These are phyloP conservation scores for Tetracladium maxilliforme DNA, from an alignment of 2,329 filamentous ascomycete species.

Conservation along the genomic window DNA sequence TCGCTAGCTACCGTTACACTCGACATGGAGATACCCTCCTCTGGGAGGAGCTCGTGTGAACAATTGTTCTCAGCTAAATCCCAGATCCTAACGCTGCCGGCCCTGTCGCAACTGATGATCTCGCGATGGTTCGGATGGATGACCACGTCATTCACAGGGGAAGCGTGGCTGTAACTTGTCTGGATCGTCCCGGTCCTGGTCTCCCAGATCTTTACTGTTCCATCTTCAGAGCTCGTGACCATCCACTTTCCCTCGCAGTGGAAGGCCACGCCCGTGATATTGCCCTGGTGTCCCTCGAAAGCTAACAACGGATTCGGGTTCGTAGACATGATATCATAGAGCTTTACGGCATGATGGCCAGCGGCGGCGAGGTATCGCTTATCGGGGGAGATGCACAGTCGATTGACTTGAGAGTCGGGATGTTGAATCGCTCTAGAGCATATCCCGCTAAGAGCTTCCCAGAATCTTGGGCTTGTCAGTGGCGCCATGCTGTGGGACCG, in stretches of 20 bases:
- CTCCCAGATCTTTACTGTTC: constrained; percentile 96
- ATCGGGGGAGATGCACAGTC: constrained; percentile 94
- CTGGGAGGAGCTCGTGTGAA: constrained; percentile 88
- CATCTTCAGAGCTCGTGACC: constrained; percentile 94
- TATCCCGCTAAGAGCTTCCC: constrained; percentile 95
- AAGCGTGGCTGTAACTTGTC: constrained; percentile 81
- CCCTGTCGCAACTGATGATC: constrained; percentile 88
- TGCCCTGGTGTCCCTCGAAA: constrained; percentile 91
- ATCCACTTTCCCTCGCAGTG: constrained; percentile 99
- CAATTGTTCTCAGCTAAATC: constrained; percentile 95
- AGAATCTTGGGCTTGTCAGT: too few species aligned
- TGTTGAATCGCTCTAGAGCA: constrained; percentile 97
- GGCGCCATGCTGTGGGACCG: too few species aligned
- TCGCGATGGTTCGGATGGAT: constrained; percentile 98
- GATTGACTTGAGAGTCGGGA: constrained; percentile 95
- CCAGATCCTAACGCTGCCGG: constrained; percentile 89
- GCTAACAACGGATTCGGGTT: constrained; percentile 87
- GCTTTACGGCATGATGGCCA: constrained; percentile 74
- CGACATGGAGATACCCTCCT: constrained; percentile 85
- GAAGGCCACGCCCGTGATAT: constrained; percentile 92
- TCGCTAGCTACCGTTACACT: constrained; percentile 95
- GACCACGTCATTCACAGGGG: constrained; percentile 92
- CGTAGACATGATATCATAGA: constrained; percentile 98
- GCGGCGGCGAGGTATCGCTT: constrained; percentile 86
- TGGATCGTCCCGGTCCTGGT: constrained; percentile 76